Percentiles rank a stretch among this genome's conserved stretches.
Conservation (phyloP, 371 early-diverging fungal genomes). For the Mortierella sp. region DNA sequence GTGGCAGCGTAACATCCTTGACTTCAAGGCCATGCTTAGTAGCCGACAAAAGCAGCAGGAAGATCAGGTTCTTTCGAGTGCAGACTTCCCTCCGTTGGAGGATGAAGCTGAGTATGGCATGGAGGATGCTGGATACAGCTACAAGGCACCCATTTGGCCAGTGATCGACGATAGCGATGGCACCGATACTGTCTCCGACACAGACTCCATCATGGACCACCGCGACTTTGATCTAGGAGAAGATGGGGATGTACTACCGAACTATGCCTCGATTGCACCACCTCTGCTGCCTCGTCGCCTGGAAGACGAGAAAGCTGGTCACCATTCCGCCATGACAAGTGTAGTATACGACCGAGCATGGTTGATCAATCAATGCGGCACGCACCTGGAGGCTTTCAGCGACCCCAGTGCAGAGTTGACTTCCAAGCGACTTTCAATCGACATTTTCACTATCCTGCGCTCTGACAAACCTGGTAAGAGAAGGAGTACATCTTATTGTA, state of each 20-base stretch:
- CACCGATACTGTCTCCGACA: constrained; percentile 46
- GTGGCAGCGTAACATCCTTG: constrained; percentile 29
- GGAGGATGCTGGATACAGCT: constrained; percentile 34
- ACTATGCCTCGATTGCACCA: constrained; percentile 14
- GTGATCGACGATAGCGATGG: constrained; percentile 44
- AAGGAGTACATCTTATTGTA: not conserved
- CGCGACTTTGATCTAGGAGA: constrained; percentile 14
- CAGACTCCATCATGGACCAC: constrained; percentile 24
- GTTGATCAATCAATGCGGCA: constrained; percentile 42
- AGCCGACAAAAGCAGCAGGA: constrained; percentile 12
- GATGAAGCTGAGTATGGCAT: constrained; percentile 49
- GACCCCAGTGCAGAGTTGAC: constrained; percentile 39
- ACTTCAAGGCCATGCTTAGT: constrained; percentile 35
- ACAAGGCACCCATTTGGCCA: constrained; percentile 48
- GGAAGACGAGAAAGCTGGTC: constrained; percentile 1
- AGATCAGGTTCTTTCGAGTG: constrained; percentile 12
- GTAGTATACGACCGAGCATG: constrained; percentile 36
- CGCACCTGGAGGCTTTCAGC: constrained; percentile 29
- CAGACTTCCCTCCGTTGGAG: constrained; percentile 41
- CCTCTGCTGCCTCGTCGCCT: constrained; percentile 20
- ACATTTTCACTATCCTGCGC: constrained; percentile 49
- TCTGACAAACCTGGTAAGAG: constrained; percentile 41
- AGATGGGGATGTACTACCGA: constrained; percentile 9
- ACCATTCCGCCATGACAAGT: constrained; percentile 19
- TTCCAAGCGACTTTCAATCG: constrained; percentile 41